Base-by-base conservation (phyloP, 2,329 filamentous ascomycete species). In the Diaporthe vexans region DNA sequence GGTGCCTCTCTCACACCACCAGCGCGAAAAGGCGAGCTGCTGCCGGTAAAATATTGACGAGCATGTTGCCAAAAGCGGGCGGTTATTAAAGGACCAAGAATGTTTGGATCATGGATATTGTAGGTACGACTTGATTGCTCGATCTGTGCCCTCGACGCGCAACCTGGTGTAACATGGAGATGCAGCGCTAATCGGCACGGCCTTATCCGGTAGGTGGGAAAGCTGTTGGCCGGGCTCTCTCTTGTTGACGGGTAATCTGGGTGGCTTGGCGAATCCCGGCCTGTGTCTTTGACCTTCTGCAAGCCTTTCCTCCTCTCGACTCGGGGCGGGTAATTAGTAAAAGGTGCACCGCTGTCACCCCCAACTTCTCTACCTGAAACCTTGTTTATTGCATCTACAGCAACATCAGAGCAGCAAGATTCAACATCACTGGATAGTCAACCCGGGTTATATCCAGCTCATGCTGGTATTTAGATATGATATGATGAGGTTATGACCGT, bases 51-150 rank as follows among this genome's bases (percentile, higher is more conserved):
- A 68, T 54, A 68, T 33, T 21, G 48, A n/a, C 29, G 33, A 13
- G 15, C 33, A 52, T 54, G 29, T 40, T 68, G 48, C 63, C 63
- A 68, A 40, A 68, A 40, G 48, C 48, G n/a, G 63, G 33, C n/a
- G 33, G 48, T 40, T 37, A 68, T 68, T 68, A 54, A 68, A 68
- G 63, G 63, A 68, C 63, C 48, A 24, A 21, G 2, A 21, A 13
- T 68, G 63, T 68, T 15, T 54, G 33, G 63, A 68, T 68, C 63
- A 68, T 68, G 8, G 63, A 68, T 40, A 68, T 68, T 40, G 33
- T 46, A 54, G 8, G 63, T 40, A 40, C 48, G 46, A 68, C 33
- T 40, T 68, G 63, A 68, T 11, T 54, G 63, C 33, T 52, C 48
- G 48, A 54, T 68, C 63, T 40, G 61, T 7, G n/a, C 15, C 46